Conservation (phyloP, 1,284 basidiomycete genomes). For the Boletus sp. region DNA sequence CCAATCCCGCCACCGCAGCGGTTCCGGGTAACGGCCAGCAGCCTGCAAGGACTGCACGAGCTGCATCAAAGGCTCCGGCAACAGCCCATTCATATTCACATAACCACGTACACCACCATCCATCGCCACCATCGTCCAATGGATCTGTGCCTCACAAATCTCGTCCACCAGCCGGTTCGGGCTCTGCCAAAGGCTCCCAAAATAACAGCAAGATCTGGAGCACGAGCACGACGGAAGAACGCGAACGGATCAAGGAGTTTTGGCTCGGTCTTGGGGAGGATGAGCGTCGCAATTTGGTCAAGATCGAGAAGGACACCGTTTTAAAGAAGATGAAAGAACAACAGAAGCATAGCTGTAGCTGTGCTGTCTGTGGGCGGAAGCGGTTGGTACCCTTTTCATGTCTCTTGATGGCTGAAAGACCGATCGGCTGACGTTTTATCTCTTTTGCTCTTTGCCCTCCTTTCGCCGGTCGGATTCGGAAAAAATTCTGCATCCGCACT, state of each 20-base stretch:
- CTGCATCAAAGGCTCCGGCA: slow-evolving; percentile 68
- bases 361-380: slow-evolving; percentile 96
- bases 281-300: slow-evolving; percentile 86
- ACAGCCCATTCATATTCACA: slow-evolving; percentile 50
- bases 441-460: slow-evolving; percentile 21
- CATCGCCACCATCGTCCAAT: slow-evolving; percentile 67
- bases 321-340: slow-evolving; percentile 99
- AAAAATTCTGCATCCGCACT: slow-evolving; percentile 19
- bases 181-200: slow-evolving; percentile 27
- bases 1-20: slow-evolving; percentile 31
- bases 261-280: slow-evolving; percentile 89
- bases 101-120: slow-evolving; percentile 56
- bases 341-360: slow-evolving; percentile 93
- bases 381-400: slow-evolving; percentile 58
- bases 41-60: slow-evolving; percentile 44
- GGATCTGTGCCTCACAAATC: slow-evolving; percentile 49
- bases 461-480: slow-evolving; percentile 18
- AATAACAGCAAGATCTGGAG: slow-evolving; percentile 80
- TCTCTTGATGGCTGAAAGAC: slow-evolving; percentile 22
- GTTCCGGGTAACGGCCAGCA: slow-evolving; percentile 38
- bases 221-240: slow-evolving; percentile 85
- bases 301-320: slow-evolving; percentile 96
- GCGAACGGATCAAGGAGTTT: slow-evolving; percentile 95
- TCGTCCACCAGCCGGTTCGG: slow-evolving; percentile 39
- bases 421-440: slow-evolving; percentile 36